phyloP scores from a whole-genome alignment of 257 asterid species.

The Nicotiana paniculata region DNA sequence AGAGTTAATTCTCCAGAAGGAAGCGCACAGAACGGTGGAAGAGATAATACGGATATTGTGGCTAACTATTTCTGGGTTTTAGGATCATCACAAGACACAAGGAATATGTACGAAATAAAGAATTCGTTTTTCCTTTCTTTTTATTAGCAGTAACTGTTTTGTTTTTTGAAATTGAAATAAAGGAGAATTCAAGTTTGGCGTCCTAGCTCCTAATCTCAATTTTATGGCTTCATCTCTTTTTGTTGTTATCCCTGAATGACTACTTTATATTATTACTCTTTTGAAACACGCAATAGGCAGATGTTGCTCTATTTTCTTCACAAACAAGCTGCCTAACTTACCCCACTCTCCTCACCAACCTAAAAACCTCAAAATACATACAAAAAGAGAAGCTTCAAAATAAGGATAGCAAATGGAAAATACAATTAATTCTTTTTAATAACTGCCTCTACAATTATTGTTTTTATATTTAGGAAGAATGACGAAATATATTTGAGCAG shows the following conservation, averaged over 20 bases:
- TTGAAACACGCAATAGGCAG: neutral
- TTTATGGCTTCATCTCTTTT: neutral
- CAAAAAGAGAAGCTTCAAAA: neutral
- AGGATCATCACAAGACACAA: neutral
- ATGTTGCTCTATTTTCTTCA: neutral
- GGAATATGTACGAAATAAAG: neutral
- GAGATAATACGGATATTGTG: neutral
- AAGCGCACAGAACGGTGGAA: neutral
- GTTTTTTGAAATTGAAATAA: neutral
- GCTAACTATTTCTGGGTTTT: neutral
- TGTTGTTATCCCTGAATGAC: neutral
- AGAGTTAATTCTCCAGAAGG: neutral
- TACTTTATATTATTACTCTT: conserved; percentile 6
- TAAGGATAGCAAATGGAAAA: neutral
- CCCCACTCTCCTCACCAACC: conserved; percentile 15
- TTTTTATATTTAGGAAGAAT: neutral
- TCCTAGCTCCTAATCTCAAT: neutral
- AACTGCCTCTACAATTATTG: neutral
- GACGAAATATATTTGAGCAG: neutral
- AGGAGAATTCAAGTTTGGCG: conserved; percentile 8
- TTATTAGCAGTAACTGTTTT: neutral
- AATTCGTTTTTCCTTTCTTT: neutral
- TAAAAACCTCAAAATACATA: neutral
- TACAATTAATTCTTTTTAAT: no score
- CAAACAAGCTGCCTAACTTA: conserved; percentile 5